Conservation (phyloP, 129 eudicot species). For the Saposhnikovia divaricata region DNA sequence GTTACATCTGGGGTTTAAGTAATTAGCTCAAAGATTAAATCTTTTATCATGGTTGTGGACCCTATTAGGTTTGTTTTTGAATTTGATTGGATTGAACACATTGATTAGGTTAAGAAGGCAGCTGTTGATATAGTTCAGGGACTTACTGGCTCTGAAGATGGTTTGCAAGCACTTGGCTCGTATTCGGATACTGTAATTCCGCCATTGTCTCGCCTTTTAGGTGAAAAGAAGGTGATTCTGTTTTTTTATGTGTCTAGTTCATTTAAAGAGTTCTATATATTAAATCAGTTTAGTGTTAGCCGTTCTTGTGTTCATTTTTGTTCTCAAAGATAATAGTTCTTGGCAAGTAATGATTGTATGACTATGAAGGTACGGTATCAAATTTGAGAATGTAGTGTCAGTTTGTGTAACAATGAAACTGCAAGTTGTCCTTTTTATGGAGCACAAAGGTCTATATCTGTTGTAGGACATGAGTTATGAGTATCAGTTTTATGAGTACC, state of each 20-base stretch:
- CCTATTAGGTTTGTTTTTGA: background rate
- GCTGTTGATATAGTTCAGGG: conserved; percentile 89
- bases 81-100: background rate
- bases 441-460: no score
- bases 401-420: background rate
- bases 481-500: no score
- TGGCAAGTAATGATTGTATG: background rate
- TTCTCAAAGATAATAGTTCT: background rate
- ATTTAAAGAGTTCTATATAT: background rate
- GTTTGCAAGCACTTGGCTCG: conserved; percentile 47
- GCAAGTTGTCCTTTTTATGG: no score
- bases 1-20: background rate
- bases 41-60: background rate
- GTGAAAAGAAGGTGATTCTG: conserved; percentile 53
- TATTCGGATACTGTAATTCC: conserved; percentile 46
- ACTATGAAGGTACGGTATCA: background rate
- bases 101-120: conserved; percentile 62
- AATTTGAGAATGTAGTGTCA: background rate
- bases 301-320: no score
- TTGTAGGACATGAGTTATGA: no score
- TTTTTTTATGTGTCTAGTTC: background rate
- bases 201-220: conserved; percentile 43
- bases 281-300: background rate
- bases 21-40: background rate
- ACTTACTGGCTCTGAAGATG: conserved; percentile 78